Evolutionary conservation across 2,329 filamentous ascomycete genomes (phyloP).

Genomic region (Talaromyces marneffei): DNA sequence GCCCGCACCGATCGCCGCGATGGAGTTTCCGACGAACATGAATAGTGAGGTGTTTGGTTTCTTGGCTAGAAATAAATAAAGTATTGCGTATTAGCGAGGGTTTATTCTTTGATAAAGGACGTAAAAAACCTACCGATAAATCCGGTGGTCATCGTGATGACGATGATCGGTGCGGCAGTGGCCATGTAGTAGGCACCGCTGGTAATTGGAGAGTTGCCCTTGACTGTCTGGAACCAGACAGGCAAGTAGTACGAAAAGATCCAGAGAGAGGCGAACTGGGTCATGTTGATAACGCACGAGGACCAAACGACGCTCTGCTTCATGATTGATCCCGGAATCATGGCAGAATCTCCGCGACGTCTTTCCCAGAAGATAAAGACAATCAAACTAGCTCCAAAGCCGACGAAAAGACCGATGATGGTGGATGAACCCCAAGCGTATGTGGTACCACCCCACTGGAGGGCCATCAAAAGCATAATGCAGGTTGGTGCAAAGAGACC

Average conservation of each 20-base stretch:
- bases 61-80: slow-evolving; percentile 2
- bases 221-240: slow-evolving; percentile 10
- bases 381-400: neutral
- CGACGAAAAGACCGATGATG: slow-evolving; percentile 9
- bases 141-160: neutral
- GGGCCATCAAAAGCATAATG: slow-evolving; percentile 9
- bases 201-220: slow-evolving; percentile 1
- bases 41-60: slow-evolving; percentile 4
- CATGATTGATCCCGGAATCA: slow-evolving; percentile 7
- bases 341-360: slow-evolving; percentile 8
- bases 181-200: slow-evolving; percentile 7
- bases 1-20: slow-evolving; percentile 4
- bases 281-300: slow-evolving; percentile 9
- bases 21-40: slow-evolving; percentile 5
- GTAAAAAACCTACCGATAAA: neutral
- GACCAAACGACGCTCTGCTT: slow-evolving; percentile 4
- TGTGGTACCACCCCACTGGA: slow-evolving; percentile 9
- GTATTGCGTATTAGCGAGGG: neutral
- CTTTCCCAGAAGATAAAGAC: slow-evolving; percentile 6
- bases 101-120: neutral
- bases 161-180: slow-evolving; percentile 1
- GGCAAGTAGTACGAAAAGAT: slow-evolving; percentile 12
- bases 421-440: slow-evolving; percentile 11
- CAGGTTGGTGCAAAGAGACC: slow-evolving; percentile 2
- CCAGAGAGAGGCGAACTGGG: slow-evolving; percentile 6